A percentile compares a stretch with the other conserved stretches of the same genome.
These are phyloP conservation scores for Emericellopsis cladophorae DNA, from an alignment of 2,329 filamentous ascomycete species.

Conservation along the genomic window DNA sequence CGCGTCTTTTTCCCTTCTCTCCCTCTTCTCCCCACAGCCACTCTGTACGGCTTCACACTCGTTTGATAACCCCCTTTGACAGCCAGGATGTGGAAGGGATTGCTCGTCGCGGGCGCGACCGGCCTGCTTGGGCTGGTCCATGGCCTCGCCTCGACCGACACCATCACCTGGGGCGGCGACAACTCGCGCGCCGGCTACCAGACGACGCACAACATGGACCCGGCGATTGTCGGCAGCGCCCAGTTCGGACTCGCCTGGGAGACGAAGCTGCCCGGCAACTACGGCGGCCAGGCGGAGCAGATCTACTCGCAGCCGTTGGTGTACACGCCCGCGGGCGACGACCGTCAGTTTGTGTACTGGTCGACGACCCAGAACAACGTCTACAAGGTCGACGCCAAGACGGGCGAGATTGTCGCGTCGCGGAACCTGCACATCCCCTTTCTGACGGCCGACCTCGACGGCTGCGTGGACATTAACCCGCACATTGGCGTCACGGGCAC, in stretches of 20 bases:
- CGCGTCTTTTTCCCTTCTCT: no score
- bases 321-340: constrained; percentile 32
- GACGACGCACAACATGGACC: constrained; percentile 53
- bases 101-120: no score
- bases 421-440: constrained; percentile 37
- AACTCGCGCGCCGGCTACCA: constrained; percentile 41
- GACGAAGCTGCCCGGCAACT: constrained; percentile 36
- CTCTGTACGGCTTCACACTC: neutral
- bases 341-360: constrained; percentile 39
- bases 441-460: constrained; percentile 30
- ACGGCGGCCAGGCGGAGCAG: constrained; percentile 34
- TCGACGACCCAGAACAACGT: constrained; percentile 46
- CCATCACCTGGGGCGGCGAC: constrained; percentile 47
- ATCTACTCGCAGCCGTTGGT: constrained; percentile 37
- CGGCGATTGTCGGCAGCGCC: constrained; percentile 38
- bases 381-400: constrained; percentile 42
- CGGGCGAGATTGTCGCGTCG: constrained; percentile 32
- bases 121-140: constrained; percentile 15
- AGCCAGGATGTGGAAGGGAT: no score
- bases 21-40: no score
- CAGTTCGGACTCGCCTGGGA: constrained; percentile 44
- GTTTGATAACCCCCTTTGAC: neutral
- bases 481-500: constrained; percentile 31
- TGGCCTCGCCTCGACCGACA: constrained; percentile 33
- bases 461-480: constrained; percentile 35